phyloP scores from a whole-genome alignment of 192 early-diverging fungal species.

The Diversispora eburnea region DNA sequence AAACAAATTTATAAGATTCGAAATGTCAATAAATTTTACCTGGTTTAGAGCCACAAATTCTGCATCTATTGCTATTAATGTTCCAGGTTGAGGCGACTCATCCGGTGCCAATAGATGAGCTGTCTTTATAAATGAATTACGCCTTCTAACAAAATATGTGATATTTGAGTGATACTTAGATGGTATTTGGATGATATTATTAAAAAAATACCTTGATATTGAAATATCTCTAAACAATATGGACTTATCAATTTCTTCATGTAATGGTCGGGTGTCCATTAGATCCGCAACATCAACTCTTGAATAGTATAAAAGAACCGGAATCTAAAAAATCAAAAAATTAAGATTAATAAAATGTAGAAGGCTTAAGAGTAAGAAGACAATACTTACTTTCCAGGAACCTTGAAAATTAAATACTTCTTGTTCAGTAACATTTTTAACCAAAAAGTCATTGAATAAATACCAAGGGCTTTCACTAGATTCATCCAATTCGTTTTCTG shows the following conservation, averaged over 20 bases:
- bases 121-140: conserved; percentile 14
- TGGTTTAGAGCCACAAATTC: conserved; percentile 90
- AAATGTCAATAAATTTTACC: too few relatives aligned
- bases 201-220: conserved; percentile 48
- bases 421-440: conserved; percentile 64
- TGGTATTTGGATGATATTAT: neutral
- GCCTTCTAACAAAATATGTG: neutral
- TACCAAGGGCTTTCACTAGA: conserved; percentile 62
- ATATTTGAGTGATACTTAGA: neutral
- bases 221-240: conserved; percentile 57
- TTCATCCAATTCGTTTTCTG: conserved; percentile 35
- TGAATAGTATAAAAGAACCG: conserved; percentile 67
- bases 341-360: neutral
- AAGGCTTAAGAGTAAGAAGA: neutral
- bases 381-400: conserved; percentile 46
- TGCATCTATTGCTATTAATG: conserved; percentile 83
- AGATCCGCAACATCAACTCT: conserved; percentile 50
- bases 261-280: conserved; percentile 46
- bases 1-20: conserved; percentile 8
- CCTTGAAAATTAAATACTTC: conserved; percentile 61
- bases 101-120: conserved; percentile 51
- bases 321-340: conserved; percentile 41
- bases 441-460: conserved; percentile 95
- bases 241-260: conserved; percentile 42
- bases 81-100: conserved; percentile 66